These are phyloP conservation scores for Claviceps spartinae DNA, from an alignment of 2,329 filamentous ascomycete species.

Conservation along the genomic window DNA sequence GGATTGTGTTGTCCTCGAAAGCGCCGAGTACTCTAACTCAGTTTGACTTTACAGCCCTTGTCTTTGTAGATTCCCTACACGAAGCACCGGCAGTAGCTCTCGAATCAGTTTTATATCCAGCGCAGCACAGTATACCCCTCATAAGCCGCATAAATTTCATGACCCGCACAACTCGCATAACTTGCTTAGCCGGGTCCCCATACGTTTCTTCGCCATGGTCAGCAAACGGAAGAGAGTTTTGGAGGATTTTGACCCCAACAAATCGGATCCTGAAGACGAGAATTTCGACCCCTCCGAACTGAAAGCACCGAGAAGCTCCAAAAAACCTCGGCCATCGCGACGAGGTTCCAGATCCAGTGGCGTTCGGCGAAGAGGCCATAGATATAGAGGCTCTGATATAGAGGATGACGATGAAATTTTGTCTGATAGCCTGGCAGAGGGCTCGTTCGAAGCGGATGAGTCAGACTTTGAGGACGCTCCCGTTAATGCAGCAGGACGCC, in stretches of 20 bases:
- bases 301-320: constrained; percentile 27
- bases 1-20: not conserved
- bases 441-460: constrained; percentile 32
- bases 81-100: not conserved
- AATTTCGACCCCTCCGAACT: constrained; percentile 46
- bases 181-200: not conserved
- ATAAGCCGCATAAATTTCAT: no score
- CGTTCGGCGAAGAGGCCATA: constrained; percentile 22
- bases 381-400: constrained; percentile 48
- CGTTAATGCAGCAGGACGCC: constrained; percentile 33
- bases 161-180: no score
- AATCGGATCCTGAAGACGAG: constrained; percentile 52
- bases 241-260: constrained; percentile 50
- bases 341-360: constrained; percentile 16
- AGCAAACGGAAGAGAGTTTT: constrained; percentile 44
- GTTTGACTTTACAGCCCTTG: not conserved
- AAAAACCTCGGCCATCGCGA: constrained; percentile 27
- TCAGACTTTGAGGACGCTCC: constrained; percentile 26
- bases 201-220: constrained; percentile 14
- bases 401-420: constrained; percentile 45
- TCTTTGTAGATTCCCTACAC: not conserved
- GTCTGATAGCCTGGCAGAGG: constrained; percentile 38
- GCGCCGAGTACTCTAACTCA: not conserved
- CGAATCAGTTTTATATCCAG: constrained; percentile 6
- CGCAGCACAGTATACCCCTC: not conserved